A percentile compares a stretch with the other conserved stretches of the same genome.
Conservation (phyloP, 805 yeast species). For the Jamesozyma lodderae region DNA sequence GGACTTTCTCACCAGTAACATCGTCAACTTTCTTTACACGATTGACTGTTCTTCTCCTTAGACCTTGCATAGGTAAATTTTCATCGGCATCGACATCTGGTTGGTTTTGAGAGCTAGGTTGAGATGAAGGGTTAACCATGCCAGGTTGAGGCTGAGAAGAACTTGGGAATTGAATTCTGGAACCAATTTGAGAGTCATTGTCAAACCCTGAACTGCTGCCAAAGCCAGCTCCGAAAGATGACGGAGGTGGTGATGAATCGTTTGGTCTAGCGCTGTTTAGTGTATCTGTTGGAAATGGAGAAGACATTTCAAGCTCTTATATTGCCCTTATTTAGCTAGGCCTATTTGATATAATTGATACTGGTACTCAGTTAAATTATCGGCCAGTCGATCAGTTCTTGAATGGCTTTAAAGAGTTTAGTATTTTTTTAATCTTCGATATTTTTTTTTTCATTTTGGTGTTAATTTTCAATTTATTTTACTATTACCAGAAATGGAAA, state of each 20-base stretch:
- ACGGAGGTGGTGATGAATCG: constrained; percentile 25
- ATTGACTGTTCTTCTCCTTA: constrained; percentile 48
- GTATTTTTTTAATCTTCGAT: not conserved
- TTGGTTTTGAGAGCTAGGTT: constrained; percentile 20
- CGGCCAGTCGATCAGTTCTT: too few relatives aligned
- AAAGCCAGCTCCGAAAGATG: constrained; percentile 24
- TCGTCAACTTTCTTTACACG: constrained; percentile 83
- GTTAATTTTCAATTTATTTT: too few relatives aligned
- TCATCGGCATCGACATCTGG: constrained; percentile 6
- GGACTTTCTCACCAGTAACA: constrained; percentile 86
- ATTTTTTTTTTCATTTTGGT: too few relatives aligned
- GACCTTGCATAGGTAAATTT: constrained; percentile 23
- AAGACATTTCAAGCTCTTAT: constrained; percentile 12
- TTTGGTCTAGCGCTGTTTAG: constrained; percentile 16
- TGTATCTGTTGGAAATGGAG: constrained; percentile 16
- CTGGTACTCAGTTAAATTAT: too few relatives aligned
- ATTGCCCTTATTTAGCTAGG: not conserved
- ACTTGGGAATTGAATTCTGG: constrained; percentile 25
- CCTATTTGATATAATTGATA: too few relatives aligned
- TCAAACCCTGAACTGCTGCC: constrained; percentile 26
- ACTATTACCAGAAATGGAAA: too few relatives aligned
- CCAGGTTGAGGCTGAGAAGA: constrained; percentile 21
- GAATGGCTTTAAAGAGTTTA: too few relatives aligned
- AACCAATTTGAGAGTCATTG: constrained; percentile 19
- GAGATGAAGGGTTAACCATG: constrained; percentile 10